Percentiles rank a stretch among this genome's conserved stretches.
Conservation (phyloP, 208 protist genomes). For the Leptomonas seymouri region DNA sequence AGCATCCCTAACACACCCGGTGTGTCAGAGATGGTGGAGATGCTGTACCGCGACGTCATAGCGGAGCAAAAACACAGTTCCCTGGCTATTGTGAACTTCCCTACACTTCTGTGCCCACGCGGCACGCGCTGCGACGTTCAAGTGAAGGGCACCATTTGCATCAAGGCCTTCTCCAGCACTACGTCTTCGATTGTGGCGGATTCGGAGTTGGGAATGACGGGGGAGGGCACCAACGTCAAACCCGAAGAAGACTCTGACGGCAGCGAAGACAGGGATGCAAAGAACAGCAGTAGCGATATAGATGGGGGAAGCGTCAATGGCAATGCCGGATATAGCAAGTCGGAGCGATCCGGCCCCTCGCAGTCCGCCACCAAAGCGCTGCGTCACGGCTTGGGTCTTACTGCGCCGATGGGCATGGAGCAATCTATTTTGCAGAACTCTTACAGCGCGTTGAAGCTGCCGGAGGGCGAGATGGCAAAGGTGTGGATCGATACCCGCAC, state of each 20-base stretch:
- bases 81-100: conserved; percentile 68
- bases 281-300: neutral
- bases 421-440: conserved; percentile 56
- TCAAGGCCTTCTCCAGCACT: conserved; percentile 76
- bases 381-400: neutral
- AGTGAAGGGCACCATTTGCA: conserved; percentile 57
- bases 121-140: conserved; percentile 78
- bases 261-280: neutral
- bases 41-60: conserved; percentile 85
- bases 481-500: conserved; percentile 75
- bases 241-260: conserved; percentile 11
- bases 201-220: conserved; percentile 2
- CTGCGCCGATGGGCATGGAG: conserved; percentile 23
- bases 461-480: conserved; percentile 59
- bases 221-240: neutral
- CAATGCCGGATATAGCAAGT: neutral
- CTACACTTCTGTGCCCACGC: conserved; percentile 65
- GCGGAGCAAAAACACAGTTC: conserved; percentile 50
- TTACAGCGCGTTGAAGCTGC: conserved; percentile 43
- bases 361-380: neutral
- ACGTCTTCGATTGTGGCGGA: conserved; percentile 16
- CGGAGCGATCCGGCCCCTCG: neutral
- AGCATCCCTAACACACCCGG: conserved; percentile 42
- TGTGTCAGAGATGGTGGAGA: conserved; percentile 75
- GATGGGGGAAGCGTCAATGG: neutral